Conservation (phyloP, 768 basidiomycete genomes). For the Tylopilus rubrobrunneus region DNA sequence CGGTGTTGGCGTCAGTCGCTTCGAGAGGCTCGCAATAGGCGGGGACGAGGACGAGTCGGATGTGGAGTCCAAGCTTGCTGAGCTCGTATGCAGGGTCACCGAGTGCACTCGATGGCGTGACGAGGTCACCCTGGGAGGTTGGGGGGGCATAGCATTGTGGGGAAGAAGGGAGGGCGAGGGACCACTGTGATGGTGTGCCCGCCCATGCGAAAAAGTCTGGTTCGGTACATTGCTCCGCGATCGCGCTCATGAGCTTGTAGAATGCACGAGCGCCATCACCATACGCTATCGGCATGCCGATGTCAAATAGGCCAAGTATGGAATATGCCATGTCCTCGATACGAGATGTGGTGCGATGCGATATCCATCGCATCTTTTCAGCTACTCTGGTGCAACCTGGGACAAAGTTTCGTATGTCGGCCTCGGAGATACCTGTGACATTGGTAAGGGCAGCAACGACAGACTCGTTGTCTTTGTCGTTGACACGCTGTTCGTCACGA, state of each 20-base stretch:
- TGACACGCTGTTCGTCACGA: constrained; percentile 17
- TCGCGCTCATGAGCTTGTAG: constrained; percentile 16
- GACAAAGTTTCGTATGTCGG: constrained; percentile 20
- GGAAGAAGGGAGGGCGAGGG: constrained; percentile 22
- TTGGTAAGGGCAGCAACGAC: constrained; percentile 13
- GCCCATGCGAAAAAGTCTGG: constrained; percentile 22
- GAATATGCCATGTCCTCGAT: constrained; percentile 24
- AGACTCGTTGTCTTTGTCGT: constrained; percentile 22
- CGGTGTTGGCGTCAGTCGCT: constrained; percentile 6
- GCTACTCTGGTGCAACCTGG: constrained; percentile 16
- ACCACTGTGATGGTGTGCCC: constrained; percentile 23
- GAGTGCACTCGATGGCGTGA: constrained; percentile 5
- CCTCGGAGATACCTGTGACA: constrained; percentile 20
- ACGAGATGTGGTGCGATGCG: constrained; percentile 20
- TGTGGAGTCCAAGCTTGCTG: constrained; percentile 21
- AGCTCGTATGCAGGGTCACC: constrained; percentile 23
- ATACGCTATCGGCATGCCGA: constrained; percentile 21
- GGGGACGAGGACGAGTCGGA: constrained; percentile 18
- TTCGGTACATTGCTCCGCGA: constrained; percentile 16
- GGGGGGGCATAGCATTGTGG: constrained; percentile 16
- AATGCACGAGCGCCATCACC: constrained; percentile 24
- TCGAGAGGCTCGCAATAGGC: constrained; percentile 20
- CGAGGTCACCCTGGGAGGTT: constrained; percentile 8
- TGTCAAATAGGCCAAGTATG: constrained; percentile 22
- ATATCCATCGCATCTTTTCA: constrained; percentile 27